Percentiles rank a stretch among this genome's conserved stretches.
Conservation (phyloP, 208 protist species). For the Leishmania major region DNA sequence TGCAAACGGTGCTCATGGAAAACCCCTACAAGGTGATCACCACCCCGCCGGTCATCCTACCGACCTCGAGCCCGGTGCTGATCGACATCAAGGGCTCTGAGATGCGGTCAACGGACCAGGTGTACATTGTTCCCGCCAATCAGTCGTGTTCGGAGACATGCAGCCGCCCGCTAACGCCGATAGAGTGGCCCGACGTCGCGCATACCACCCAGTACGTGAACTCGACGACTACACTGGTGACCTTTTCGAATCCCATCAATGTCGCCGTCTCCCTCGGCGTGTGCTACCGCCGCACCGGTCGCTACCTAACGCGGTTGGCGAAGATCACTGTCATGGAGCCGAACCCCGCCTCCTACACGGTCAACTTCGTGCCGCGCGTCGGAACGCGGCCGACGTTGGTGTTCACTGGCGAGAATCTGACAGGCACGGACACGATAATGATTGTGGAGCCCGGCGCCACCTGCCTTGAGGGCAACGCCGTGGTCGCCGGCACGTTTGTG, state of each 20-base stretch:
- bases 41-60: conserved; percentile 57
- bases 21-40: conserved; percentile 55
- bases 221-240: conserved; percentile 44
- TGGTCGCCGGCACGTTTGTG: conserved; percentile 47
- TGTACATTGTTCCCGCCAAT: conserved; percentile 56
- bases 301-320: conserved; percentile 57
- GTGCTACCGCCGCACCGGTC: conserved; percentile 77
- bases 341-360: conserved; percentile 74
- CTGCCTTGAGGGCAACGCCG: conserved; percentile 55
- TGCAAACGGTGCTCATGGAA: conserved; percentile 40
- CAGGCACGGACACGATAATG: conserved; percentile 58
- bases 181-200: conserved; percentile 35
- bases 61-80: conserved; percentile 38
- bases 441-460: conserved; percentile 47
- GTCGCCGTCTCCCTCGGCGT: conserved; percentile 54
- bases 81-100: conserved; percentile 59
- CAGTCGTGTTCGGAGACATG: conserved; percentile 80
- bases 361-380: conserved; percentile 74
- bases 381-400: conserved; percentile 77
- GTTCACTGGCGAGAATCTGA: conserved; percentile 68
- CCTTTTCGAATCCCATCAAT: conserved; percentile 44
- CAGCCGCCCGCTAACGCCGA: conserved; percentile 50
- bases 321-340: conserved; percentile 54
- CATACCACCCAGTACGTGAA: conserved; percentile 53
- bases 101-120: conserved; percentile 49